These are phyloP conservation scores for Diaporthe ilicicola DNA, from an alignment of 2,329 filamentous ascomycete genomes.

Conservation along the genomic window DNA sequence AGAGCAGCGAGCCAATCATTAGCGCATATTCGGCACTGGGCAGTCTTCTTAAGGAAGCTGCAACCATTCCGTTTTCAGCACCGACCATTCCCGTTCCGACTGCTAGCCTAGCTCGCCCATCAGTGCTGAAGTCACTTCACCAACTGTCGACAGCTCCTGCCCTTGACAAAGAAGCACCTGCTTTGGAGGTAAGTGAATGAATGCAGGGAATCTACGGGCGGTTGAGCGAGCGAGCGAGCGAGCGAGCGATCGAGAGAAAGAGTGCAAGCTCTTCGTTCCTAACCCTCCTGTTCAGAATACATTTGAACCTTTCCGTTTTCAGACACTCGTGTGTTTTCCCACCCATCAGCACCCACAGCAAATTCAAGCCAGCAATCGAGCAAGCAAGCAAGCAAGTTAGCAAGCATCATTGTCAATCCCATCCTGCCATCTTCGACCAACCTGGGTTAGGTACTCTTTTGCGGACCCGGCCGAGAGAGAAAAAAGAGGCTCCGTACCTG, in stretches of 20 bases:
- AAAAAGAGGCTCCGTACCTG: not conserved
- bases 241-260: not conserved
- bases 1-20: conserved; percentile 3
- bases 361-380: conserved; percentile 5
- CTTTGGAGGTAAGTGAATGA: not conserved
- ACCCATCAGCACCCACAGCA: not conserved
- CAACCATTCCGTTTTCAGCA: conserved; percentile 16
- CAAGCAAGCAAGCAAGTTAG: not conserved
- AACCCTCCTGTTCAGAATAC: not conserved
- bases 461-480: conserved; percentile 1
- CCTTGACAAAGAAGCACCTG: not conserved
- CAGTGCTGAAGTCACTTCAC: not conserved
- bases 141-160: not conserved
- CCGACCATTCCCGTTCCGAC: conserved; percentile 20
- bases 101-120: not conserved
- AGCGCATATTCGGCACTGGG: not conserved
- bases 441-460: conserved; percentile 6
- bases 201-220: not conserved
- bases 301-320: conserved; percentile 8
- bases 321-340: not conserved
- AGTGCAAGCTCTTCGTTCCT: not conserved
- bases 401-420: not conserved
- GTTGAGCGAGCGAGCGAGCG: too few species aligned
- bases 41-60: conserved; percentile 27
- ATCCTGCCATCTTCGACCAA: not conserved